A percentile compares a stretch with the other conserved stretches of the same genome.
These are phyloP conservation scores for Scytalidium lignicola DNA, from an alignment of 2,329 filamentous ascomycete species.

Conservation along the genomic window DNA sequence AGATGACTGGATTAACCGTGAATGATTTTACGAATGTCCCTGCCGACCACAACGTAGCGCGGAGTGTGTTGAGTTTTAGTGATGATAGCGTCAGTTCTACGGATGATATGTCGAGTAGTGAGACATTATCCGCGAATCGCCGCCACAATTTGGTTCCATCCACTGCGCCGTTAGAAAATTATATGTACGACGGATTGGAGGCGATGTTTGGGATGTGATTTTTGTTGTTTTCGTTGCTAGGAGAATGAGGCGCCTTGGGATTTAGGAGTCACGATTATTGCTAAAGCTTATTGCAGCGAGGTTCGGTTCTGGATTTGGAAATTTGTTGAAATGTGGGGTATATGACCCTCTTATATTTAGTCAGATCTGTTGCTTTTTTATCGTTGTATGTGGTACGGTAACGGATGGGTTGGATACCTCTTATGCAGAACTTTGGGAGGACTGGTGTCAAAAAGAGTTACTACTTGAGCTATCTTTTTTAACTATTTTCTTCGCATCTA, in stretches of 20 bases:
- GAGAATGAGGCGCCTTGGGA: not conserved
- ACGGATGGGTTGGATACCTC: too few relatives aligned
- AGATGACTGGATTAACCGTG: conserved; percentile 33
- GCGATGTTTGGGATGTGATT: conserved; percentile 5
- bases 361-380: too few relatives aligned
- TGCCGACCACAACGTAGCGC: conserved; percentile 29
- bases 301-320: not conserved
- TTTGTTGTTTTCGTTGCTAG: not conserved
- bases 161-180: not conserved
- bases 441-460: too few relatives aligned
- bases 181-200: conserved; percentile 2
- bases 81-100: conserved; percentile 55
- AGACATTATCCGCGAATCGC: conserved; percentile 3
- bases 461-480: too few relatives aligned
- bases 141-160: not conserved
- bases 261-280: not conserved
- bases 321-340: not conserved
- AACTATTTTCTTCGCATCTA: too few relatives aligned
- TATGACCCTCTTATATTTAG: too few relatives aligned
- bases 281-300: too few relatives aligned
- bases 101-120: conserved; percentile 31
- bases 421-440: too few relatives aligned
- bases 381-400: too few relatives aligned
- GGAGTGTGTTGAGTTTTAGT: conserved; percentile 54
- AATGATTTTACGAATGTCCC: conserved; percentile 28